phyloP scores from a whole-genome alignment of 2,329 filamentous ascomycete species.

The Fusarium coffeatum region DNA sequence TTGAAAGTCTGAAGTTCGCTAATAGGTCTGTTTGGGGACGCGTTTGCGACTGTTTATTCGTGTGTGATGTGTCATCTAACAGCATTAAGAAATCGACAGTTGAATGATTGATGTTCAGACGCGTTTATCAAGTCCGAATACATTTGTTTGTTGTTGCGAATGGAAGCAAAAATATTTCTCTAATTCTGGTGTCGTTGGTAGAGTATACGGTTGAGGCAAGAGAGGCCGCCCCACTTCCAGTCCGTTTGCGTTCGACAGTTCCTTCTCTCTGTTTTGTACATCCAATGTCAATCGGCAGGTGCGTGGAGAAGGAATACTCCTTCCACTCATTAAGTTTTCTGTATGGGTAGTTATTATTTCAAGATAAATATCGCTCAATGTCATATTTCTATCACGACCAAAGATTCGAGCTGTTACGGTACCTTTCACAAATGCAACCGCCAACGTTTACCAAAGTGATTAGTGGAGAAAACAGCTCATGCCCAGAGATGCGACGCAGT shows the following conservation, averaged over 20 bases:
- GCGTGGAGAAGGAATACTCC: background rate
- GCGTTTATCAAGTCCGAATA: too few species aligned
- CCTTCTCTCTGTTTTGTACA: slow-evolving; percentile 1
- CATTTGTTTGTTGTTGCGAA: background rate
- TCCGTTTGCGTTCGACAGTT: slow-evolving; percentile 15
- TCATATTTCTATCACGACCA: background rate
- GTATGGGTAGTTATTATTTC: background rate
- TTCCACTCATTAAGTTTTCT: background rate
- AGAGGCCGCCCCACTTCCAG: slow-evolving; percentile 19
- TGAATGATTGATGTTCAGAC: fast-evolving
- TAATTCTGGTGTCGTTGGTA: background rate
- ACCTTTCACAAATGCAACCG: slow-evolving; percentile 6
- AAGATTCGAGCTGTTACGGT: slow-evolving; percentile 5
- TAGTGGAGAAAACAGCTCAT: background rate
- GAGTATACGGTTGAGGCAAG: background rate
- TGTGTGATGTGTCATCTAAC: background rate
- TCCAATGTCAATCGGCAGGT: background rate
- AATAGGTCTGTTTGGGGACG: slow-evolving; percentile 38
- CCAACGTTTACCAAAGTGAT: background rate
- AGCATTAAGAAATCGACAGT: background rate
- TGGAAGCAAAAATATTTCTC: background rate
- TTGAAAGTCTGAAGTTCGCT: slow-evolving; percentile 26
- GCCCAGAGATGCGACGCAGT: background rate
- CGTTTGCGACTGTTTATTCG: slow-evolving; percentile 24
- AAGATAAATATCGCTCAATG: background rate